Base-by-base conservation (phyloP, 805 yeast genomes). In the Yarrowia sp. region DNA sequence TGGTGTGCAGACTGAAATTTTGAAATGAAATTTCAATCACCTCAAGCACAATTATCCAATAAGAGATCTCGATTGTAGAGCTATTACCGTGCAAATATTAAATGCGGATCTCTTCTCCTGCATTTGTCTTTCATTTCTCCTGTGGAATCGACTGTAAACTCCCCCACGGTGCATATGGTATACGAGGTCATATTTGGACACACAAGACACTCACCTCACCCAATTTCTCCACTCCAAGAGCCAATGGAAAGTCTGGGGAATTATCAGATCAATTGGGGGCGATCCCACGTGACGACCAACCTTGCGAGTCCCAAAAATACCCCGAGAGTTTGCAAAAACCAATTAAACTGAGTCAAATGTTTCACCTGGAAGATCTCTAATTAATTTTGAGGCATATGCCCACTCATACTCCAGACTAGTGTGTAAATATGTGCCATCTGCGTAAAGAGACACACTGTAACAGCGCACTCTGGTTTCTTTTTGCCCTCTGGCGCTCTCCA, bases 291-390 rank as follows among this genome's bases (percentile, higher is more conserved):
- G 33, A 53, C 5, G 33, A 9, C 43, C 44, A 38, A 53, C 42
- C 43, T 38, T 53, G 43, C 55, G 15, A 14, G 55, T 33, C 39
- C 55, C 55, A 49, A 49, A 49, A 49, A 50, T 50, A 50, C 42
- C 52, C 38, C 19, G 19, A 50, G 56, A 50, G 56, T 50, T 50
- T 50, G 10, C 40, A 50, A 50, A 50, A 50, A 50, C 56, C 56
- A 50, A 50, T 50, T 50, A 17, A 34, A 34, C 56, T 50, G 56
- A 50, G 19, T 50, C 56, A 34, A 14, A 17, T 50, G 56, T 50
- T 34, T 50, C 56, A 50, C 42, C 52, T 24, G n/a, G 33, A 33
- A 46, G 50, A 46, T 46, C 50, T 24, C 12, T 8, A 19, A 8
- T 15, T 10, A 17, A 6, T 19, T 19, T 44, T 44, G 49, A 44